Base-by-base conservation (phyloP, 2,329 filamentous ascomycete species). In the Lizonia empirigonia region DNA sequence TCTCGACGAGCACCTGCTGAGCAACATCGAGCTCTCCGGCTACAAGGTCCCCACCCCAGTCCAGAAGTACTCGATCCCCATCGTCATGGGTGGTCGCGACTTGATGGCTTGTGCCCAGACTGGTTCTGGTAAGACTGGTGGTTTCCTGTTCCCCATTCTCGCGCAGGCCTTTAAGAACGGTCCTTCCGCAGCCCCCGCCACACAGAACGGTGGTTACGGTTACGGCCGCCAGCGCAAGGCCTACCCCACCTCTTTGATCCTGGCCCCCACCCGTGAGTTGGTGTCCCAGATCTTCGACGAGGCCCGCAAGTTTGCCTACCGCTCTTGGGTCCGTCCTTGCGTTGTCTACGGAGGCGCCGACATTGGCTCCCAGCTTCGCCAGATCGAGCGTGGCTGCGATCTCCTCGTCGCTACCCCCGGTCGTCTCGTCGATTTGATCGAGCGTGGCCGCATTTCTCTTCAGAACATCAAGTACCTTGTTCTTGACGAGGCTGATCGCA, bases 101-200 rank as follows among this genome's bases (percentile, higher is more conserved):
- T 82, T 99, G 74, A 99, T 99, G 94, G 94, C 94, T 77, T 99
- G 94, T 82, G 94, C 94, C 69, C 94, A 99, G 84, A 99, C 94
- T 66, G 94, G 93, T 87, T 99, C 94, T 71, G 94, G 94, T 83
- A 99, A 99, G 85, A 99, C 94, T 75, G 94, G 94, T 82, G 94
- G 94, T 83, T 99, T 99, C 85, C 82, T 99, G 60, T 99, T 99
- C 83, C 94, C 94, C 53, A 97, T 99, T 62, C 85, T 99, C 41
- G 97, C 94, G n/a, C 93, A 99, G 79, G 91, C 93, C 45, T 97
- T 92, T 82, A 83, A 90, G 71, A 91, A 86, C 68, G 94, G 94
- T 26, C 94, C 94, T 37, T 92, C 88, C 50, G 65, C 84, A 49
- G 73, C 83, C 46, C 89, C 90, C 38, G 79, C 82, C 55, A 76